Percentiles rank a stretch among this genome's conserved stretches.
phyloP scores from a whole-genome alignment of 257 asterid genomes.

The Thymus mandschuricus region DNA sequence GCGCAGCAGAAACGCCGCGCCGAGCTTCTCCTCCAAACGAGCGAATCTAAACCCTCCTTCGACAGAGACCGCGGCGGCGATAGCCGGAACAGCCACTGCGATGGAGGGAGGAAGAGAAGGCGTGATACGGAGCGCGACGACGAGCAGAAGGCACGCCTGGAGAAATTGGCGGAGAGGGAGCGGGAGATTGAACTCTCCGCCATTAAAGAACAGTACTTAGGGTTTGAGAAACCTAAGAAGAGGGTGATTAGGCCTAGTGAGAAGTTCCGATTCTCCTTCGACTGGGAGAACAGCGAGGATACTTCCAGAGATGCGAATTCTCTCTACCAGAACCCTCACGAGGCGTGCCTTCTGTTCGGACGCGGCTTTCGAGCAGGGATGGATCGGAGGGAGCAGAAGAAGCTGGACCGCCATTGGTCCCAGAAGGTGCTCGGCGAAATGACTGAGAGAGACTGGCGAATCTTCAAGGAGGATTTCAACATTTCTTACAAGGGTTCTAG shows the following conservation, averaged over 20 bases:
- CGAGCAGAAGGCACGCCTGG: constrained; percentile 60
- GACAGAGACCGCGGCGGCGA: constrained; percentile 42
- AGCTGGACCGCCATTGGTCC: constrained; percentile 62
- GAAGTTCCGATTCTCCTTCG: constrained; percentile 57
- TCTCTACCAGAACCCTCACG: constrained; percentile 59
- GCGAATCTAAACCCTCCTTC: constrained; percentile 29
- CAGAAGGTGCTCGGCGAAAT: constrained; percentile 53
- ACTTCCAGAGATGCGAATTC: constrained; percentile 60
- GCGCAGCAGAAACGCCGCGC: constrained; percentile 56
- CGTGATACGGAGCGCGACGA: constrained; percentile 50
- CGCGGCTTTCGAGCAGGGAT: constrained; percentile 62
- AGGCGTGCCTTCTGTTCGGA: constrained; percentile 55
- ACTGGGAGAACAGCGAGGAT: constrained; percentile 68
- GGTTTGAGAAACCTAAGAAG: constrained; percentile 62
- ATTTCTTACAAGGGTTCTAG: constrained; percentile 64
- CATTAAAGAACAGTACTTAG: constrained; percentile 55
- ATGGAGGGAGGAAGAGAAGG: constrained; percentile 40
- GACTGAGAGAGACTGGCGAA: constrained; percentile 62
- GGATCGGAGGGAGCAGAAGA: constrained; percentile 65
- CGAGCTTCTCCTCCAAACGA: constrained; percentile 41
- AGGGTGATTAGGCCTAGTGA: constrained; percentile 57
- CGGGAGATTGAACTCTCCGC: constrained; percentile 57
- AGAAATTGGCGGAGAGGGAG: constrained; percentile 55
- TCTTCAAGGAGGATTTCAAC: constrained; percentile 52
- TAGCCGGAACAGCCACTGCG: constrained; percentile 42